These are phyloP conservation scores for Populus hybrid DNA, from an alignment of 441 rosid genomes.

Conservation along the genomic window DNA sequence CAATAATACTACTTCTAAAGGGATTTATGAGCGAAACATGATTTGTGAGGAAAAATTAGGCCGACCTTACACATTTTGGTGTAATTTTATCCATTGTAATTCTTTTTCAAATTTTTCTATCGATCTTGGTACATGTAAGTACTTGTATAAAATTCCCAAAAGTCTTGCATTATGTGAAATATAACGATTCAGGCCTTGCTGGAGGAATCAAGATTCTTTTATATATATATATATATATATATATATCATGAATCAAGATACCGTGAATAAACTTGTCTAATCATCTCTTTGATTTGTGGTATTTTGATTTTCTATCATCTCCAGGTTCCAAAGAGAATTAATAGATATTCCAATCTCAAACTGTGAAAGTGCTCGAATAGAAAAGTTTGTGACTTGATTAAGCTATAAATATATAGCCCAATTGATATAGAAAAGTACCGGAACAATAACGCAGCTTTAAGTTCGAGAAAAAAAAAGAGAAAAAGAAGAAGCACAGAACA, in stretches of 20 bases:
- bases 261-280: not conserved
- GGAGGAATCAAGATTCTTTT: no score
- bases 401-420: not conserved
- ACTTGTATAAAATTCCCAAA: not conserved
- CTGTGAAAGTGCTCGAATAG: no score
- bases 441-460: not conserved
- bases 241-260: no score
- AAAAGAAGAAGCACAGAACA: not conserved
- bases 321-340: not conserved
- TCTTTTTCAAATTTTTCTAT: not conserved
- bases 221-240: no score
- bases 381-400: not conserved
- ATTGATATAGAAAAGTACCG: not conserved
- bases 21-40: not conserved
- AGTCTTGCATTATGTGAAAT: not conserved
- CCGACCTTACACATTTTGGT: not conserved
- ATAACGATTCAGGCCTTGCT: not conserved
- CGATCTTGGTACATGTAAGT: not conserved
- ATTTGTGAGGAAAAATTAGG: no score
- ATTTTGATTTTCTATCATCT: not conserved
- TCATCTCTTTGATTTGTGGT: not conserved
- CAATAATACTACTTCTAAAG: not conserved
- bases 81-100: not conserved
- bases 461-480: no score
- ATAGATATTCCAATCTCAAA: not conserved